Conservation (phyloP, 2,329 filamentous ascomycete genomes). For the Cordyceps pruinosa region DNA sequence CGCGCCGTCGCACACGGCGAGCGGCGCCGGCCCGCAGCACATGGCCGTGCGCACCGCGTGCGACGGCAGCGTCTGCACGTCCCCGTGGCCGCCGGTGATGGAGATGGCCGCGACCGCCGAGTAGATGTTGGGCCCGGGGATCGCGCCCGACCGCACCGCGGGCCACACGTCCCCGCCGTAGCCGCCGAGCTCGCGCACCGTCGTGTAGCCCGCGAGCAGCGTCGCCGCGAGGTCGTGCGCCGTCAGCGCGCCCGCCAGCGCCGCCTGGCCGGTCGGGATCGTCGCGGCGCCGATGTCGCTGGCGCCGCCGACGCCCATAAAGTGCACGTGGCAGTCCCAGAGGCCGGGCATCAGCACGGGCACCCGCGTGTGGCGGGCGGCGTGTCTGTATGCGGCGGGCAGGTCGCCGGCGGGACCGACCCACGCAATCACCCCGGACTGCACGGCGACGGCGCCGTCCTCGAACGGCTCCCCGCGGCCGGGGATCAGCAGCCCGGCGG, state of each 20-base stretch:
- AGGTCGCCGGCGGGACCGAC: conserved; percentile 27
- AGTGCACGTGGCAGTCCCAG: conserved; percentile 45
- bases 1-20: conserved; percentile 38
- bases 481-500: conserved; percentile 37
- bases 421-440: conserved; percentile 33
- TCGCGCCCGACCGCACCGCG: conserved; percentile 33
- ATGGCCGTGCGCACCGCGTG: conserved; percentile 26
- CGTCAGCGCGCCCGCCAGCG: conserved; percentile 33
- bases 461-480: conserved; percentile 36
- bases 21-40: conserved; percentile 23
- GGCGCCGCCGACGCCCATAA: conserved; percentile 21
- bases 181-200: conserved; percentile 39
- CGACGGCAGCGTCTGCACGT: conserved; percentile 32
- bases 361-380: conserved; percentile 25
- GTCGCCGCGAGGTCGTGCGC: conserved; percentile 34
- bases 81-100: conserved; percentile 42
- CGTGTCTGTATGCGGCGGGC: conserved; percentile 28
- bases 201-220: conserved; percentile 41
- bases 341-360: conserved; percentile 41
- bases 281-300: conserved; percentile 16
- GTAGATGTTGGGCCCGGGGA: conserved; percentile 41
- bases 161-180: conserved; percentile 35
- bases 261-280: conserved; percentile 19
- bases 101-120: conserved; percentile 34
- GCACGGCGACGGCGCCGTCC: conserved; percentile 32